These are phyloP conservation scores for Pugionium cornutum DNA, from an alignment of 345 rosid genomes.

Conservation along the genomic window DNA sequence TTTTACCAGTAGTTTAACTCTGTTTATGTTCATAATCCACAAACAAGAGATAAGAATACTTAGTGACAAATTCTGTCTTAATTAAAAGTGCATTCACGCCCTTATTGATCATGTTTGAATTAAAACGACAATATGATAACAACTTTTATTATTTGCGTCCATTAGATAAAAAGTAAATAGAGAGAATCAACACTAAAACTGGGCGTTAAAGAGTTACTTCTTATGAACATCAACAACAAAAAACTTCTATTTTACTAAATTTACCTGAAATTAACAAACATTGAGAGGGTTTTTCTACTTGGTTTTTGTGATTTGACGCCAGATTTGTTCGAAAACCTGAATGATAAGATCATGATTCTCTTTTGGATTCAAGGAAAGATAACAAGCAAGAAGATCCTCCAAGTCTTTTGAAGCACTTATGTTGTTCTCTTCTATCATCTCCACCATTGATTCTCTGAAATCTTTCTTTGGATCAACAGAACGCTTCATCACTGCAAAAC, in stretches of 20 bases:
- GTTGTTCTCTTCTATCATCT: slow-evolving; percentile 82
- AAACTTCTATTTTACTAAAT: slow-evolving; percentile 9
- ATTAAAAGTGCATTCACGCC: slow-evolving; percentile 18
- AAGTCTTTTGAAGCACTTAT: slow-evolving; percentile 63
- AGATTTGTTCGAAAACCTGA: slow-evolving; percentile 76
- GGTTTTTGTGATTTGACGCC: slow-evolving; percentile 46
- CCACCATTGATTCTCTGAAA: slow-evolving; percentile 88
- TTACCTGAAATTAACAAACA: slow-evolving; percentile 10
- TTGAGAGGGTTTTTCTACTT: neutral
- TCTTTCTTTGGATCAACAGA: slow-evolving; percentile 78
- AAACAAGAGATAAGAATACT: slow-evolving; percentile 16
- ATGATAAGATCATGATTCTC: slow-evolving; percentile 71
- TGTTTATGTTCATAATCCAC: slow-evolving; percentile 19
- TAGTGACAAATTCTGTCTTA: slow-evolving; percentile 18
- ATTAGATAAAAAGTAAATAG: neutral
- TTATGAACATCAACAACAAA: slow-evolving; percentile 32
- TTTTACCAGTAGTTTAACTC: slow-evolving; percentile 8
- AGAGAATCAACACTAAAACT: neutral
- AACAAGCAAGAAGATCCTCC: slow-evolving; percentile 89
- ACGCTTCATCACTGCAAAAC: slow-evolving; percentile 63
- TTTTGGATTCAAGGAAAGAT: slow-evolving; percentile 65
- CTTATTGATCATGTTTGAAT: slow-evolving; percentile 27
- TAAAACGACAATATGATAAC: slow-evolving; percentile 37
- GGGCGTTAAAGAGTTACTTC: slow-evolving; percentile 15
- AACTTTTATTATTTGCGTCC: slow-evolving; percentile 27